A percentile compares a stretch with the other conserved stretches of the same genome.
Evolutionary conservation across 768 basidiomycete genomes (phyloP).

Genomic region (Trametes gibbosa): DNA sequence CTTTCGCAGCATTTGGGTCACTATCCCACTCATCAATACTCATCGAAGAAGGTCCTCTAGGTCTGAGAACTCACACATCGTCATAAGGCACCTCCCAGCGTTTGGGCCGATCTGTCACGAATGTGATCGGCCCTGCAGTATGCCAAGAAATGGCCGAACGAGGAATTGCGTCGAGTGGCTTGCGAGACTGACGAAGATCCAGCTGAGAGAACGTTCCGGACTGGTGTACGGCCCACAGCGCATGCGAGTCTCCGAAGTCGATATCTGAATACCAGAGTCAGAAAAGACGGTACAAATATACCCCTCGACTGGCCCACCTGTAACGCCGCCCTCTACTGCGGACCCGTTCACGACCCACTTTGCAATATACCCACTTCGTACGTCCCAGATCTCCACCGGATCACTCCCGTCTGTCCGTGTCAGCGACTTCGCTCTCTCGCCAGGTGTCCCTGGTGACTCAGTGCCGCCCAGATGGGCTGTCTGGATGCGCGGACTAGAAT

Average conservation of each 20-base stretch:
- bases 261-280: constrained; percentile 45
- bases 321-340: constrained; percentile 66
- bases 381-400: constrained; percentile 84
- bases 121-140: constrained; percentile 58
- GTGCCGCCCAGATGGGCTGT: constrained; percentile 12
- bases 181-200: constrained; percentile 62
- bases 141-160: constrained; percentile 68
- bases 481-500: constrained; percentile 23
- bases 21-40: constrained; percentile 25
- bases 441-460: constrained; percentile 8
- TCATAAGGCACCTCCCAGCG: constrained; percentile 76
- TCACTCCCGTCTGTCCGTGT: constrained; percentile 39
- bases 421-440: constrained; percentile 6
- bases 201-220: constrained; percentile 80
- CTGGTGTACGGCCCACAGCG: constrained; percentile 68
- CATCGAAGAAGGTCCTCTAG: neutral
- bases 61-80: constrained; percentile 54
- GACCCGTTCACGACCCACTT: constrained; percentile 77
- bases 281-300: neutral
- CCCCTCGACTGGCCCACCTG: constrained; percentile 45
- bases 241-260: constrained; percentile 66
- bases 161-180: constrained; percentile 66
- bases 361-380: constrained; percentile 73
- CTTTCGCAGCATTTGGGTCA: constrained; percentile 33
- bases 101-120: constrained; percentile 54